A percentile compares a stretch with the other conserved stretches of the same genome.
Conservation (phyloP, 148 eudicot species). For the Limonium bicolor region DNA sequence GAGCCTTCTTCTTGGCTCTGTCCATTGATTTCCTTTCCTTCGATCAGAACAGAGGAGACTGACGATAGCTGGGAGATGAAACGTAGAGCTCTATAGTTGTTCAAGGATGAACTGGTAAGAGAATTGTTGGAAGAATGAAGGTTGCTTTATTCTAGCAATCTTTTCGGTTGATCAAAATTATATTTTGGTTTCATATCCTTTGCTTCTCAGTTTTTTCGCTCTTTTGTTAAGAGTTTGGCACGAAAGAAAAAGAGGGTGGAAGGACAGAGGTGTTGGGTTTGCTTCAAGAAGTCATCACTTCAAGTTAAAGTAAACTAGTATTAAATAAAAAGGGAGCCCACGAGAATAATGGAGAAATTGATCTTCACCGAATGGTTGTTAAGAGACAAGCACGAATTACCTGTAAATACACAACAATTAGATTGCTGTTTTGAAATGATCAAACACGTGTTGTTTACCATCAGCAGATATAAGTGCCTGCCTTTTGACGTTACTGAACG, state of each 20-base stretch:
- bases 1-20: constrained; percentile 53
- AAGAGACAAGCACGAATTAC: constrained; percentile 40
- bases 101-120: neutral
- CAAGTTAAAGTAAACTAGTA: constrained; percentile 32
- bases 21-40: constrained; percentile 52
- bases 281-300: constrained; percentile 44
- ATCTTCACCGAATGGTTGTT: constrained; percentile 72
- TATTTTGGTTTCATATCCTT: too few relatives aligned
- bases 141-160: too few relatives aligned
- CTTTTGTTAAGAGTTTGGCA: neutral
- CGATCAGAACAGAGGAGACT: neutral
- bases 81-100: neutral
- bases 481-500: too few relatives aligned
- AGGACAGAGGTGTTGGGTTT: constrained; percentile 14
- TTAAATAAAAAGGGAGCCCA: neutral
- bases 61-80: neutral
- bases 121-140: neutral
- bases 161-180: too few relatives aligned
- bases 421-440: too few relatives aligned
- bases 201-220: neutral
- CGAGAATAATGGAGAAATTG: constrained; percentile 13
- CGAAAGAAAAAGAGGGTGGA: constrained; percentile 5
- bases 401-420: constrained; percentile 18
- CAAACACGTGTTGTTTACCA: too few relatives aligned
- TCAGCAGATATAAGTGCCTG: too few relatives aligned